These are phyloP conservation scores for Cicer pinnatifidum DNA, from an alignment of 306 rosid species.

Conservation along the genomic window DNA sequence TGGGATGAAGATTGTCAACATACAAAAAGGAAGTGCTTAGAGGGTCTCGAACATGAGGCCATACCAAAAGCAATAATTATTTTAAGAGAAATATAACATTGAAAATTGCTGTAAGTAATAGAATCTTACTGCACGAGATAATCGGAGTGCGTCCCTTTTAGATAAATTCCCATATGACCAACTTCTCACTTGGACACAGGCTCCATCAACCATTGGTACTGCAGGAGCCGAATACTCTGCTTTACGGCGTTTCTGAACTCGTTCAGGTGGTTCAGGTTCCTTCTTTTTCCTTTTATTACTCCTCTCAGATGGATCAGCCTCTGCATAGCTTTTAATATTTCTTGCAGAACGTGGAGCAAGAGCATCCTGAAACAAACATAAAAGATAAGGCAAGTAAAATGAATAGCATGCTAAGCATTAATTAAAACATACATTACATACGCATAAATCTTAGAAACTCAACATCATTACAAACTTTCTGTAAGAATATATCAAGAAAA, in stretches of 20 bases:
- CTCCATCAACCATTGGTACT: conserved; percentile 89
- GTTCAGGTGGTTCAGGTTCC: conserved; percentile 78
- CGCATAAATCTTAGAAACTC: neutral
- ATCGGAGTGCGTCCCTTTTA: conserved; percentile 83
- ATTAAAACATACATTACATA: conserved; percentile 19
- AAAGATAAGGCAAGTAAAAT: neutral
- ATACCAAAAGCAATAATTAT: conserved; percentile 24
- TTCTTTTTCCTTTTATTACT: conserved; percentile 88
- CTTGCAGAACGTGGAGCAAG: conserved; percentile 95
- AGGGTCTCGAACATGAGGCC: neutral
- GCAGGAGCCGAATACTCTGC: conserved; percentile 68
- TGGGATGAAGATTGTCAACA: conserved; percentile 11
- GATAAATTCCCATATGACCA: conserved; percentile 95
- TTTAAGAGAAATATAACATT: conserved; percentile 1
- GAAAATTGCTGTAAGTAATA: neutral
- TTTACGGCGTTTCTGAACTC: conserved; percentile 82
- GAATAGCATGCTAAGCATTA: conserved; percentile 23
- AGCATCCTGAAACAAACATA: conserved; percentile 65
- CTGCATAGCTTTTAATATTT: conserved; percentile 90
- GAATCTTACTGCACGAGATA: conserved; percentile 85
- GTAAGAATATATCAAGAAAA: neutral
- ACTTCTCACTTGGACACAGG: conserved; percentile 84
- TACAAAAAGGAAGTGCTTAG: conserved; percentile 3
- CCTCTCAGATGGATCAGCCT: conserved; percentile 74
- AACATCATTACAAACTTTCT: neutral